phyloP scores from a whole-genome alignment of 176 grass and related monocot species.

The Leersia perrieri region DNA sequence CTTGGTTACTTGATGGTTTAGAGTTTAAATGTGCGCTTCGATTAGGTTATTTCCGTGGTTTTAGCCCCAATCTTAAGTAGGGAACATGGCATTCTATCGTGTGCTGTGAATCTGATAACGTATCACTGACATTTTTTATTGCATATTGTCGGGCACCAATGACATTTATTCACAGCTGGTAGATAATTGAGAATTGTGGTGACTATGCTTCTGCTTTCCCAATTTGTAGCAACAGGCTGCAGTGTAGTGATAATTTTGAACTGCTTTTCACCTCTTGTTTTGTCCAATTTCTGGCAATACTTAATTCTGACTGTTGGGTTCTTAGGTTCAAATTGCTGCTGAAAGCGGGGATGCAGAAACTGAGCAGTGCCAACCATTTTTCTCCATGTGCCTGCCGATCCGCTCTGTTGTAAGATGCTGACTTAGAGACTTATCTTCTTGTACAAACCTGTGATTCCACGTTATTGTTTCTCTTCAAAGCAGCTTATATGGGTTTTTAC shows the following conservation, averaged over 20 bases:
- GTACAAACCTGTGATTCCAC: not conserved
- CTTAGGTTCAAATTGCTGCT: not conserved
- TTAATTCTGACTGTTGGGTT: not conserved
- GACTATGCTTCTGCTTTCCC: not conserved
- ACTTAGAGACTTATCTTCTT: not conserved
- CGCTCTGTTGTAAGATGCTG: constrained; percentile 31
- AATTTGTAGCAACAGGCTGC: not conserved
- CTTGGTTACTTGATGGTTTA: not conserved
- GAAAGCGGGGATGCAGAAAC: not conserved
- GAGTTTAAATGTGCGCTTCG: not conserved
- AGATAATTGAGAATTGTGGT: not conserved
- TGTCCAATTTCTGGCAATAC: not conserved
- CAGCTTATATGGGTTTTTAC: not conserved
- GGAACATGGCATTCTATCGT: not conserved
- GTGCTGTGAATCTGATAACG: not conserved
- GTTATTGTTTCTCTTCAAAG: not conserved
- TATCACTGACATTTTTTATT: not conserved
- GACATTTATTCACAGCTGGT: not conserved
- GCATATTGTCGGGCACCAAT: not conserved
- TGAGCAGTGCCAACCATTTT: constrained; percentile 27
- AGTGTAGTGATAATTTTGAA: not conserved
- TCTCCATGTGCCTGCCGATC: constrained; percentile 29
- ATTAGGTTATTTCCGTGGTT: not conserved
- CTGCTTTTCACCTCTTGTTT: not conserved
- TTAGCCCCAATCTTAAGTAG: not conserved